Percentiles rank a stretch among this genome's conserved stretches.
These are phyloP conservation scores for Fusarium ramigenum DNA, from an alignment of 2,329 filamentous ascomycete genomes.

Conservation along the genomic window DNA sequence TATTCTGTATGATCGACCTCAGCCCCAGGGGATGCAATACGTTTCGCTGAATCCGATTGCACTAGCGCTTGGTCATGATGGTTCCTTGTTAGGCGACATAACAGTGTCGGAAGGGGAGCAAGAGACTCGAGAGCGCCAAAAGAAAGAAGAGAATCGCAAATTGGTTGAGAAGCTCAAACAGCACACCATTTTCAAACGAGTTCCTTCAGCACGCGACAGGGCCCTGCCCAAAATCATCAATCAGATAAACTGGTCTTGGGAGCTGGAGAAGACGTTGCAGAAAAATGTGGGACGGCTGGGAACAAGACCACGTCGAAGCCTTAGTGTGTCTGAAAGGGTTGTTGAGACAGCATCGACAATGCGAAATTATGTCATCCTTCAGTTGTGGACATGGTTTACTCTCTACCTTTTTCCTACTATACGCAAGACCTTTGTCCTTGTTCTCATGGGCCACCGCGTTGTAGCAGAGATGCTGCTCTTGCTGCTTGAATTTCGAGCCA, in stretches of 20 bases:
- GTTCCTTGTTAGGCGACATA: constrained; percentile 50
- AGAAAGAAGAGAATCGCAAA: constrained; percentile 68
- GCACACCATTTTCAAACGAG: constrained; percentile 83
- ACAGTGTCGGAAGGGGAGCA: constrained; percentile 74
- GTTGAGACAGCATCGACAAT: constrained; percentile 92
- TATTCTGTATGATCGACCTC: constrained; percentile 87
- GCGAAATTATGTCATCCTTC: constrained; percentile 76
- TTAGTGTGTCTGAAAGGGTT: constrained; percentile 94
- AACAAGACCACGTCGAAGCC: constrained; percentile 79
- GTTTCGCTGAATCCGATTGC: constrained; percentile 91
- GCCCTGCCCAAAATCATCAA: constrained; percentile 84
- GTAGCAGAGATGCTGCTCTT: constrained; percentile 81
- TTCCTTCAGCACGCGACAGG: constrained; percentile 82
- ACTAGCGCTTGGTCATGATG: constrained; percentile 82
- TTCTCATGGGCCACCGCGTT: constrained; percentile 81
- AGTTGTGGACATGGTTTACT: constrained; percentile 75
- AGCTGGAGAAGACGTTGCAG: constrained; percentile 85
- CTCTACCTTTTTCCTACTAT: constrained; percentile 83
- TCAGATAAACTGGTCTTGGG: constrained; percentile 95
- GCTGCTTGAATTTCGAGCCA: constrained; percentile 84
- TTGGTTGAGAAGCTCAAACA: constrained; percentile 87
- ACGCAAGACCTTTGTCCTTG: constrained; percentile 76
- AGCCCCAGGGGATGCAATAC: constrained; percentile 93
- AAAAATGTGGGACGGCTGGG: constrained; percentile 90
- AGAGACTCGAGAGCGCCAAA: constrained; percentile 67